Percentiles rank a stretch among this genome's conserved stretches.
Evolutionary conservation across 2,329 filamentous ascomycete genomes (phyloP).

Genomic region (Alternaria arborescens): DNA sequence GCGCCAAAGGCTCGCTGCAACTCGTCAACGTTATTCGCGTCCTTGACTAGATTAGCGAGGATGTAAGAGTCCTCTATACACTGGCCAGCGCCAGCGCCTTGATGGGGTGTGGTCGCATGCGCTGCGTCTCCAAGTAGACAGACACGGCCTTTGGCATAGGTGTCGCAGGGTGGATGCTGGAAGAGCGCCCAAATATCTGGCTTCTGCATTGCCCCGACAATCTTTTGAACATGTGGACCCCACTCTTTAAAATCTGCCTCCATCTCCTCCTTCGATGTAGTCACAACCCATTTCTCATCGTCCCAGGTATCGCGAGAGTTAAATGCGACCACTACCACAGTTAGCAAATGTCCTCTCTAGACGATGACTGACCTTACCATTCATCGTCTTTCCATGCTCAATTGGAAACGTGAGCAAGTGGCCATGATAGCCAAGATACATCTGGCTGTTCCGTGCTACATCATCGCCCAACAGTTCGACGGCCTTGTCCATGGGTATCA

Average conservation of each 20-base stretch:
- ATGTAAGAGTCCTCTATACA: slow-evolving; percentile 63
- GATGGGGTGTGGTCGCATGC: slow-evolving; percentile 64
- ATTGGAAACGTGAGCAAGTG: slow-evolving; percentile 72
- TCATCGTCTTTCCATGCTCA: slow-evolving; percentile 65
- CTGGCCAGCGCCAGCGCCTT: slow-evolving; percentile 65
- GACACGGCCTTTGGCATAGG: slow-evolving; percentile 56
- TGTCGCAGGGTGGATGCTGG: slow-evolving; percentile 60
- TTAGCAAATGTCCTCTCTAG: slow-evolving; percentile 9
- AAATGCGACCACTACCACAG: slow-evolving; percentile 46
- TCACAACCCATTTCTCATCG: slow-evolving; percentile 45
- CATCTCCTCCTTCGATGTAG: slow-evolving; percentile 46
- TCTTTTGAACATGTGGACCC: slow-evolving; percentile 42
- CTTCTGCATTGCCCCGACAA: slow-evolving; percentile 55
- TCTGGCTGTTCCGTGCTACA: slow-evolving; percentile 61
- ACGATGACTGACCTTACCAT: slow-evolving; percentile 48
- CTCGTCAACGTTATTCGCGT: slow-evolving; percentile 34
- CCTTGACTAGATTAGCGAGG: slow-evolving; percentile 41
- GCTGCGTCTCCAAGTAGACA: slow-evolving; percentile 66
- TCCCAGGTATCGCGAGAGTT: slow-evolving; percentile 45
- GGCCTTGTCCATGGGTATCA: slow-evolving; percentile 68
- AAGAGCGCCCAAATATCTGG: slow-evolving; percentile 66
- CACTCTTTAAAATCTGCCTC: slow-evolving; percentile 40
- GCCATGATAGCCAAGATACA: slow-evolving; percentile 67
- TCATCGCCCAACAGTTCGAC: slow-evolving; percentile 60
- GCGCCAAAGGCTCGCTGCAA: slow-evolving; percentile 47